A percentile compares a stretch with the other conserved stretches of the same genome.
Evolutionary conservation across 2,329 filamentous ascomycete genomes (phyloP).

Genomic region (Daldinia eschscholtzii): DNA sequence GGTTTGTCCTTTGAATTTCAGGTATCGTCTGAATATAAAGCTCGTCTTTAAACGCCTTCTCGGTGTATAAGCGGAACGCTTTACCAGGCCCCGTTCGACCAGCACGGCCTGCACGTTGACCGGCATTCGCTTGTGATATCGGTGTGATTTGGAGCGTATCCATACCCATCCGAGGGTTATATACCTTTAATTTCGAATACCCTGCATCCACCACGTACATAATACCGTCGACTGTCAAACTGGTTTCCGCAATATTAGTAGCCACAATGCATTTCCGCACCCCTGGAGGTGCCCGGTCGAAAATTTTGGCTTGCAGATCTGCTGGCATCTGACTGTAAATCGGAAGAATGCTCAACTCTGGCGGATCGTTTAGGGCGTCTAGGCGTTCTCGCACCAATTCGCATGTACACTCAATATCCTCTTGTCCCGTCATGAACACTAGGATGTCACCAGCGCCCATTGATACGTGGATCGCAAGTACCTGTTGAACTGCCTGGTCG

Average conservation of each 20-base stretch:
- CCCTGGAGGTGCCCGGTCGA: slow-evolving; percentile 88
- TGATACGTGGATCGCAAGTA: slow-evolving; percentile 94
- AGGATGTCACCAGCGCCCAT: slow-evolving; percentile 94
- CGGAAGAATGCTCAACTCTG: slow-evolving; percentile 92
- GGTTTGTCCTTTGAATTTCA: slow-evolving; percentile 95
- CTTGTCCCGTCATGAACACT: slow-evolving; percentile 99
- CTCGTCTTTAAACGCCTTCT: slow-evolving; percentile 94
- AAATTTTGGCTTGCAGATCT: slow-evolving; percentile 97
- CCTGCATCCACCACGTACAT: slow-evolving; percentile 99
- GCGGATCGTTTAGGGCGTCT: slow-evolving; percentile 90
- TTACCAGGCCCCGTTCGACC: slow-evolving; percentile 96
- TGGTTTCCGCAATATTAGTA: slow-evolving; percentile 98
- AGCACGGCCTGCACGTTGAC: slow-evolving; percentile 91
- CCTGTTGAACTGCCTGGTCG: slow-evolving; percentile 95
- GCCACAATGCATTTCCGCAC: slow-evolving; percentile 98
- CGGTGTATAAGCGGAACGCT: slow-evolving; percentile 92
- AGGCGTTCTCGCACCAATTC: slow-evolving; percentile 91
- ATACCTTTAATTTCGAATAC: slow-evolving; percentile 97
- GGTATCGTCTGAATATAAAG: slow-evolving; percentile 97
- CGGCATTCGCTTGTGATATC: slow-evolving; percentile 95
- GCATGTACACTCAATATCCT: slow-evolving; percentile 97
- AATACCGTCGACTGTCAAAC: slow-evolving; percentile 97
- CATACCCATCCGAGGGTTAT: slow-evolving; percentile 99
- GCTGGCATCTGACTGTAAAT: slow-evolving; percentile 99
- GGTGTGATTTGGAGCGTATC: slow-evolving; percentile 98